Conservation (phyloP, 768 basidiomycete genomes). For the Hericium erinaceus region DNA sequence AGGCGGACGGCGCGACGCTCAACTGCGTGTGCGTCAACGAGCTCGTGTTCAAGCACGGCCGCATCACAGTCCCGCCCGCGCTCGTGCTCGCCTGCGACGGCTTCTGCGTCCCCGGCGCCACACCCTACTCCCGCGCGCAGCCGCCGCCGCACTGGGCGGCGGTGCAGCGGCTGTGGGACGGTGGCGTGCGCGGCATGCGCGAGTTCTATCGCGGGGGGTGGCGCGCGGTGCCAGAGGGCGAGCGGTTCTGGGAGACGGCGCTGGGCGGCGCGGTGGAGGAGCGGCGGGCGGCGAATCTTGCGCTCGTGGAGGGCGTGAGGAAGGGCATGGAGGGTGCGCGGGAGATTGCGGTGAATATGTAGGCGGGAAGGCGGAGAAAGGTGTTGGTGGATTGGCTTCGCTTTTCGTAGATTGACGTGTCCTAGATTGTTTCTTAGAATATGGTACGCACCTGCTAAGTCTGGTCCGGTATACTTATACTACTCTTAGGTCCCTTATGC, state of each 20-base stretch:
- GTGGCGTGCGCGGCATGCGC: slow-evolving; percentile 31
- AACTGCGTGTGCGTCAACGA: slow-evolving; percentile 59
- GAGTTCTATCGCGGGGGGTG: slow-evolving; percentile 50
- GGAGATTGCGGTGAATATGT: slow-evolving; percentile 2
- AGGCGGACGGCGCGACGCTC: slow-evolving; percentile 46
- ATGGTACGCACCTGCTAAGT: too few species aligned
- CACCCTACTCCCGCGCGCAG: slow-evolving; percentile 27
- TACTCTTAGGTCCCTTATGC: too few species aligned
- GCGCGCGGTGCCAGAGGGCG: slow-evolving; percentile 45
- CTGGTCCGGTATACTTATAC: too few species aligned
- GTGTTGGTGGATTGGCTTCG: too few species aligned
- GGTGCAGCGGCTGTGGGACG: slow-evolving; percentile 16
- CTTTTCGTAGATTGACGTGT: too few species aligned
- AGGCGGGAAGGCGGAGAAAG: not conserved
- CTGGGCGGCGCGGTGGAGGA: slow-evolving; percentile 30
- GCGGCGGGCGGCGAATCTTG: slow-evolving; percentile 18
- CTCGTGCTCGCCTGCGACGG: slow-evolving; percentile 55
- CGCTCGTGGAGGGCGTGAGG: slow-evolving; percentile 19
- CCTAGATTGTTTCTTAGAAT: too few species aligned
- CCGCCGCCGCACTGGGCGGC: slow-evolving; percentile 42
- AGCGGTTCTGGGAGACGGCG: slow-evolving; percentile 64
- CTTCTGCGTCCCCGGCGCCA: slow-evolving; percentile 26
- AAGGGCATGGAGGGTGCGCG: slow-evolving; percentile 24
- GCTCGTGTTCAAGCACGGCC: slow-evolving; percentile 58
- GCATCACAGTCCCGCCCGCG: slow-evolving; percentile 66